phyloP scores from a whole-genome alignment of 2,329 filamentous ascomycete genomes.

The Fusarium continuum region DNA sequence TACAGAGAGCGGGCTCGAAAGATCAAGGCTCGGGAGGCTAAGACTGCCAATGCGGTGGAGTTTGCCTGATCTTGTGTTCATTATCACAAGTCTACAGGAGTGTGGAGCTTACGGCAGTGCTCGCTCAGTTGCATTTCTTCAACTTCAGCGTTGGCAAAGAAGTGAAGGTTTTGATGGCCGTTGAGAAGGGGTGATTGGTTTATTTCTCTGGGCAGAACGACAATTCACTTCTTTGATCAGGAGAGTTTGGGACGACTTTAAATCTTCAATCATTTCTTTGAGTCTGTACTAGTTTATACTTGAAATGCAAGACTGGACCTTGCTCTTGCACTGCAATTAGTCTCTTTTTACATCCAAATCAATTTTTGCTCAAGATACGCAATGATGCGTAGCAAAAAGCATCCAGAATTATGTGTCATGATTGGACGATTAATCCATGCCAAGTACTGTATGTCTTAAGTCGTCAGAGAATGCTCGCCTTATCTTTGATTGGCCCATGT shows the following conservation, averaged over 20 bases:
- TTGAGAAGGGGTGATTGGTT: background rate
- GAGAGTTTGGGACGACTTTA: background rate
- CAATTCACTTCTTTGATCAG: background rate
- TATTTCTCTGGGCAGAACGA: background rate
- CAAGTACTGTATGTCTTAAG: background rate
- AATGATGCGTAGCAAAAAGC: background rate
- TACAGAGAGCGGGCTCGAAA: constrained; percentile 8
- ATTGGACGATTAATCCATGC: background rate
- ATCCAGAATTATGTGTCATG: background rate
- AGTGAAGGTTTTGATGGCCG: background rate
- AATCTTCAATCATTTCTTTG: background rate
- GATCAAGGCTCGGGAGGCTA: constrained; percentile 3
- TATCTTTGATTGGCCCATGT: constrained; percentile 9
- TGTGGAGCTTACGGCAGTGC: no score
- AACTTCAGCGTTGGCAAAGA: background rate
- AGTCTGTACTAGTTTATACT: no score
- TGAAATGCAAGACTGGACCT: no score
- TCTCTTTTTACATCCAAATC: no score
- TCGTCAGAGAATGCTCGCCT: background rate
- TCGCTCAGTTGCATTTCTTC: no score
- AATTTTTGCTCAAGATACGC: background rate
- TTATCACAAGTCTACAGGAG: no score
- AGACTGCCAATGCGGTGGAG: constrained; percentile 1
- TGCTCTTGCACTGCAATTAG: no score
- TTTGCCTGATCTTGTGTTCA: background rate